A percentile compares a stretch with the other conserved stretches of the same genome.
These are phyloP conservation scores for Heritiera fomes DNA, from an alignment of 345 rosid species.

Conservation along the genomic window DNA sequence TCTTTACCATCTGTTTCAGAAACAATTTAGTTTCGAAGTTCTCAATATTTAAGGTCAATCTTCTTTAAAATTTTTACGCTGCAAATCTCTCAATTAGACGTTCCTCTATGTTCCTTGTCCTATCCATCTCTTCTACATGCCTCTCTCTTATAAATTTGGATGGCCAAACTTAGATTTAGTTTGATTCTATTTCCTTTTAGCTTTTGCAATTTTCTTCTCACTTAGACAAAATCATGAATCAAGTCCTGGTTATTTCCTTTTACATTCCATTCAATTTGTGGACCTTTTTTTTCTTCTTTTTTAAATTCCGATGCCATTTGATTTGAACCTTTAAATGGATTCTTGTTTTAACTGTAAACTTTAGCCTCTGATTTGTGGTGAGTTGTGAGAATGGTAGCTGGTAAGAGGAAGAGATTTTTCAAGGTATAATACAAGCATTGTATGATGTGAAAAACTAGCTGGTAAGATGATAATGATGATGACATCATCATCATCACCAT, in stretches of 20 bases:
- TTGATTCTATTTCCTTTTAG: neutral
- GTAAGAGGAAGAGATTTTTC: neutral
- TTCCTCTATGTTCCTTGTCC: neutral
- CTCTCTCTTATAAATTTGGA: neutral
- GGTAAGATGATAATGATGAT: too few species aligned
- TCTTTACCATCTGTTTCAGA: neutral
- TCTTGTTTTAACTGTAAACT: constrained; percentile 8
- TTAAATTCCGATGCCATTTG: neutral
- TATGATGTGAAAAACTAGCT: neutral
- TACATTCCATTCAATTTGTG: neutral
- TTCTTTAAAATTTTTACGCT: neutral
- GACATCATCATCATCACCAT: too few species aligned
- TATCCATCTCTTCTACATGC: neutral
- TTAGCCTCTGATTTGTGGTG: neutral
- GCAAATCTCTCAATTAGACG: neutral
- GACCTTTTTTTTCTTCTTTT: neutral
- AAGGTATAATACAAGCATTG: constrained; percentile 8
- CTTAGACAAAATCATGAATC: neutral
- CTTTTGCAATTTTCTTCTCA: neutral
- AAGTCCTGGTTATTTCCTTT: neutral
- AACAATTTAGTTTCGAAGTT: neutral
- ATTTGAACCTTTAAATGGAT: constrained; percentile 9
- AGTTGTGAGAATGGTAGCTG: constrained; percentile 8
- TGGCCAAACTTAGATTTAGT: neutral
- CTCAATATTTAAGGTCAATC: neutral